Conservation (phyloP, 78 protist species). For the Monosiga brevicollis region DNA sequence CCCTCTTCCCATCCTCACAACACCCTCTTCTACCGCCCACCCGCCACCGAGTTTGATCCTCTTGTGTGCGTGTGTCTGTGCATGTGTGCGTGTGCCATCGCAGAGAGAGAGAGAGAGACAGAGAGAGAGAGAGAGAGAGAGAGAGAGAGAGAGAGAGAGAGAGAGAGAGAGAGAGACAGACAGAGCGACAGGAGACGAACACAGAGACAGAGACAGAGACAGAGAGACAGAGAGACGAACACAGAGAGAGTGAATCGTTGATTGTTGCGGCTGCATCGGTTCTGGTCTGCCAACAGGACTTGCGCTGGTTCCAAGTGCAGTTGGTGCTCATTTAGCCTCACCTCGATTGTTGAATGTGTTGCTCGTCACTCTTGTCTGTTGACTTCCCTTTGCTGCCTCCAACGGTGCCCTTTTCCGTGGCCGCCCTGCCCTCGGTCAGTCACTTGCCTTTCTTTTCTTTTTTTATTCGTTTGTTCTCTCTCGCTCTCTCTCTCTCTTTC, state of each 20-base stretch:
- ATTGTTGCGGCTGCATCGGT: not conserved
- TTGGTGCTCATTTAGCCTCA: not conserved
- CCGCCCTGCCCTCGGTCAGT: no score
- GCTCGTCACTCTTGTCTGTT: no score
- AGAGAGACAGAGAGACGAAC: not conserved
- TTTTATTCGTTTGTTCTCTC: no score
- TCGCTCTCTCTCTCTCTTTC: no score
- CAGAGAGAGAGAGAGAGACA: not conserved
- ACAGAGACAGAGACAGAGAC: not conserved
- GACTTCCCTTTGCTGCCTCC: no score
- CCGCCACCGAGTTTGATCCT: not conserved
- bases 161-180: not conserved
- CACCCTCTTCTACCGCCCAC: not conserved
- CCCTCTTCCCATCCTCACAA: no score
- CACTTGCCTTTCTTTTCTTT: no score
- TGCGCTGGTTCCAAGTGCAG: not conserved
- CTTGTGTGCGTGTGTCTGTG: not conserved
- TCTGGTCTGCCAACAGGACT: not conserved
- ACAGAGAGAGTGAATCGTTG: not conserved
- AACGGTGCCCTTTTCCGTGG: no score
- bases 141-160: not conserved
- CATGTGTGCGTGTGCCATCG: not conserved
- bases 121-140: constrained; percentile 7
- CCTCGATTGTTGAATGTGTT: not conserved
- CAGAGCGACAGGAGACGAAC: not conserved